Evolutionary conservation across 768 basidiomycete species (phyloP), one percentile per base, ranked within the genome.

Genomic region (Cystobasidium onofrii): DNA sequence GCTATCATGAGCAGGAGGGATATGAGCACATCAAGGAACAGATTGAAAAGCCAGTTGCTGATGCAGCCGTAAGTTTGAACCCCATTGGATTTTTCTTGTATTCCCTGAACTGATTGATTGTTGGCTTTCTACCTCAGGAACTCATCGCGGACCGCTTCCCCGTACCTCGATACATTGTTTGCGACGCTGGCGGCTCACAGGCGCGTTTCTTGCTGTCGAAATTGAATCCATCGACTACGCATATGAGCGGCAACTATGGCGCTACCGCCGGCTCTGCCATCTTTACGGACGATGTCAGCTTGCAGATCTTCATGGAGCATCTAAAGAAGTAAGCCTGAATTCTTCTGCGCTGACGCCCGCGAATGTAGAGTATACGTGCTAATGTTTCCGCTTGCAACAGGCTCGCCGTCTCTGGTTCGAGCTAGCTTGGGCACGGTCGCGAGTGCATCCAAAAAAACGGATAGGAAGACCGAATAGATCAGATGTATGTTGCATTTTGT

Each of bases 21-120:
- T 96, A 98, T 79, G 96, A 98, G 82, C 98, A 99, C 82, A 90
- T 99, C 83, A 94, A 93, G 79, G 92, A 95, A 80, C 84, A 98
- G 57, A 85, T 98, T 18, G 90, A 92, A 79, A 82, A 86, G 1
- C 96, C 96, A 2, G 86, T 90, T 44, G 86, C 84, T 23, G 96
- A 98, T 81, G 96, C 96, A 36, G 91, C 65, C 29, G 73, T 74
- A 10, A 27, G 73, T 54, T 25, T 4, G 18, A n/a, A n/a, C 10
- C 54, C 34, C 10, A 23, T 34, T 33, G 13, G 10, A 15, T 12
- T 65, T 27, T 18, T 6, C 7, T 39, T 6, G 39, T 39, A 39
- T 39, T 6, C 15, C 6, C 15, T 15, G 31, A n/a, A 25, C 3
- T 3, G 25, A 33, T 44, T 67, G 36, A 57, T 13, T 52, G 17